Evolutionary conservation across 345 rosid species (phyloP).

Genomic region (Isatis tinctoria): DNA sequence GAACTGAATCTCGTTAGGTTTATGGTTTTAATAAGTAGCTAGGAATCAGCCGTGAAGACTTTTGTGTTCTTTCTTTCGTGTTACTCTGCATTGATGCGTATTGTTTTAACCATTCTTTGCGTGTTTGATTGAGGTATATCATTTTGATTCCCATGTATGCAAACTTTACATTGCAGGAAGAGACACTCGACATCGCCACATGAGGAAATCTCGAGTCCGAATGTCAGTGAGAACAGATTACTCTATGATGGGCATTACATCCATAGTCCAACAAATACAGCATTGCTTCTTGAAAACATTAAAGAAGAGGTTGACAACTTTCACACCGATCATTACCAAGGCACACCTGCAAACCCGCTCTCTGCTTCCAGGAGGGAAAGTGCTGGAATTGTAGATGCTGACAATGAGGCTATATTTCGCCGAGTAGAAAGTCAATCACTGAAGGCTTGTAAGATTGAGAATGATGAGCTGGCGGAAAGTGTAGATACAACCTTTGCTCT

Average conservation of each 20-base stretch:
- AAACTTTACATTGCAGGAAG: slow-evolving; percentile 45
- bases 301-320: slow-evolving; percentile 75
- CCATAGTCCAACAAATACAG: slow-evolving; percentile 89
- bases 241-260: slow-evolving; percentile 72
- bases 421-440: slow-evolving; percentile 55
- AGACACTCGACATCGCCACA: slow-evolving; percentile 62
- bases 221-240: slow-evolving; percentile 58
- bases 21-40: too few relatives aligned
- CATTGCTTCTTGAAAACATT: slow-evolving; percentile 87
- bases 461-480: slow-evolving; percentile 57
- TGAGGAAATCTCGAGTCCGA: slow-evolving; percentile 43
- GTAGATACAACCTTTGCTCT: slow-evolving; percentile 66
- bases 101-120: too few relatives aligned
- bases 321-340: slow-evolving; percentile 47
- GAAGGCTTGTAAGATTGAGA: slow-evolving; percentile 84
- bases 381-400: slow-evolving; percentile 42
- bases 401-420: slow-evolving; percentile 40
- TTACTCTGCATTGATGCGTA: too few relatives aligned
- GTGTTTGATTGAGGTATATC: too few relatives aligned
- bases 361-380: slow-evolving; percentile 54
- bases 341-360: slow-evolving; percentile 36
- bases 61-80: too few relatives aligned
- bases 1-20: not conserved
- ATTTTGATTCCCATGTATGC: not conserved
- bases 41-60: too few relatives aligned